Evolutionary conservation across 2,329 filamentous ascomycete species (phyloP), one percentile per base, ranked within the genome.

Genomic region (Aspergillus intermedius): DNA sequence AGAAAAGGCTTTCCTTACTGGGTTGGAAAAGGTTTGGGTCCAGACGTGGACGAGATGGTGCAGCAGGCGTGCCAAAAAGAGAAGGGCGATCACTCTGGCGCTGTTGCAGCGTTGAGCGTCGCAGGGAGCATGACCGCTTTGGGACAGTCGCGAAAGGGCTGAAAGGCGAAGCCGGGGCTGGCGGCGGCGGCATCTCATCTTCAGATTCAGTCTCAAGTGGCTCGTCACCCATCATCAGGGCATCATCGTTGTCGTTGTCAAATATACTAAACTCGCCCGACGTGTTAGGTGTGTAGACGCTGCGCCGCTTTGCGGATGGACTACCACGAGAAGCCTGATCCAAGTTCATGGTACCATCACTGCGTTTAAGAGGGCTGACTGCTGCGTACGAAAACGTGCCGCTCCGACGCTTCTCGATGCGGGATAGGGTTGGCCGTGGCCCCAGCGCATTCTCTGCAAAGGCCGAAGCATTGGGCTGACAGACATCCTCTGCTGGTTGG

Each of bases 281-380:
- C 53, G 84, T 75, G 57, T 73, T 80, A n/a, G 84, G 76, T 40
- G 86, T 86, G 65, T 95, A 88, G 58, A 95, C 71, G 69, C 91
- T 96, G 61, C 93, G 83, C 56, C 93, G 81, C 75, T 96, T 96
- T 42, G 91, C 88, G 51, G 91, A 87, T 0, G 93, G 91, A 62
- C 88, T 96, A 57, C 87, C 87, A 48, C 87, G 77, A 59, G 79
- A 85, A 23, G 83, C 77, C 54, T 88, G 86, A 60, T 95, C 91
- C 44, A 94, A 73, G 61, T 88, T 89, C 87, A 95, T 91, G 45
- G 86, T 85, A 40, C 87, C 86, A 72, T 97, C 91, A 63, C 86
- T 91, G 59, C 93, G 84, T 77, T 97, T 96, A 58, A 97, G 74
- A 4, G 91, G 91, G 64, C 91, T 95, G 5, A 86, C 83, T 17